Evolutionary conservation across 208 protist species (phyloP), one percentile per base, ranked within the genome.

Genomic region (Tetramitus jugosus): DNA sequence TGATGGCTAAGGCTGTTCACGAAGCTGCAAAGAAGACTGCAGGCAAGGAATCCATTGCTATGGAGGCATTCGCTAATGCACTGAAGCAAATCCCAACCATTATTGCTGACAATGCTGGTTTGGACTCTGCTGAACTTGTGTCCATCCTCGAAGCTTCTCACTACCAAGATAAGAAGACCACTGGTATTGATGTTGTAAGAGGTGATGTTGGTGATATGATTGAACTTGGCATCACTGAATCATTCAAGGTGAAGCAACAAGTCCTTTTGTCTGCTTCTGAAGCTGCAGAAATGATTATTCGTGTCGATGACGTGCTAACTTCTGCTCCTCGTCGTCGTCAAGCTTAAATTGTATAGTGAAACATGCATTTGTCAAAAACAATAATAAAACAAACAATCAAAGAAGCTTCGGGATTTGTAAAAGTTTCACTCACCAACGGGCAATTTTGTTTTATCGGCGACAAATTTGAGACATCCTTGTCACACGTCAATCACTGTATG

Each of bases 201-300:
- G 96, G 96, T 43, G 87, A 86, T 74, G 90, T 99, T 77, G 94
- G 87, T 52, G 93, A 99, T 82, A 91, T 99, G 46, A 84, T 86
- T 52, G 83, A 84, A 42, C 83, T 98, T 3, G 96, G 96, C 43
- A 95, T 99, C 78, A 97, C 91, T 49, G 98, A 99, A 86, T 94
- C 92, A 17, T 97, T 93, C 85, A 92, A 94, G 82, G 94, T 97
- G 14, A 99, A 99, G 87, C 89, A 84, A 76, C 96, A 96, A 78
- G 92, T 98, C 29, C 81, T 99, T 7, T 86, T 95, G 20, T 96
- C 94, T 76, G 95, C 97, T 23, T 79, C 94, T 13, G 97, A 99
- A 84, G 98, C 98, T 31, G 97, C 98, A 29, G 97, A 99, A 84
- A 98, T 99, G 95, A 99, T 99, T 83, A 86, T 99, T 64, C 91